Evolutionary conservation across 768 basidiomycete species (phyloP), one percentile per base, ranked within the genome.

Genomic region (Termitomyces sp.): DNA sequence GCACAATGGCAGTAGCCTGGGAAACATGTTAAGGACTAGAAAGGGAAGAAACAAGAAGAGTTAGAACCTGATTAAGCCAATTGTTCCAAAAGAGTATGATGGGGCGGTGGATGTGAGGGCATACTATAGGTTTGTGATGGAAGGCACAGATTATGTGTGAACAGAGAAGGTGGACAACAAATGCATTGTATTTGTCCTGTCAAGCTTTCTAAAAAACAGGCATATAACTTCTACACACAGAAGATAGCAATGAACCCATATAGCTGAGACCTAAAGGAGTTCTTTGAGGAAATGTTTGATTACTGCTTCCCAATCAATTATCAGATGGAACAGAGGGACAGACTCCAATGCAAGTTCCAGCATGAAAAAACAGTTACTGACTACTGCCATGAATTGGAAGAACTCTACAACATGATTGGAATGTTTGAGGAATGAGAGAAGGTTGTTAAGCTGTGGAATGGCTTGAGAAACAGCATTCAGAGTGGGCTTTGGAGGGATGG

Each of bases 301-400:
- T 73, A 73, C 27, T 75, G 75, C 33, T 78, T 77, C 63, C 75
- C 75, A 0, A 50, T 67, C 0, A 63, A 73, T 39, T 76, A 67
- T 46, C 34, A 63, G 0, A 41, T 65, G 7, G 51, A 72, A 27
- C 72, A 72, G 55, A 34, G 66, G 0, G 58, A 67, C 6, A 68
- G 69, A 20, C 60, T 79, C 0, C 45, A 62, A 0, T 37, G 50
- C 0, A 61, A 56, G 7, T 55, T 46, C 1, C 76, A 79, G 49
- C 58, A 65, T 2, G 51, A 67, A 2, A 67, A 64, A 11, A 66
- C 62, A 0, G 72, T 79, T 0, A 58, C 65, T 0, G 69, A 72
- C 7, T 79, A 70, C 58, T 64, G 70, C 2, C 69, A 70, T 42
- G 70, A 76, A 44, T 51, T 79, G 0, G 67, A 73, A 24, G 71